A percentile compares a stretch with the other conserved stretches of the same genome.
Evolutionary conservation across 768 basidiomycete species (phyloP).

Genomic region (Hemileccinum rubropunctum): DNA sequence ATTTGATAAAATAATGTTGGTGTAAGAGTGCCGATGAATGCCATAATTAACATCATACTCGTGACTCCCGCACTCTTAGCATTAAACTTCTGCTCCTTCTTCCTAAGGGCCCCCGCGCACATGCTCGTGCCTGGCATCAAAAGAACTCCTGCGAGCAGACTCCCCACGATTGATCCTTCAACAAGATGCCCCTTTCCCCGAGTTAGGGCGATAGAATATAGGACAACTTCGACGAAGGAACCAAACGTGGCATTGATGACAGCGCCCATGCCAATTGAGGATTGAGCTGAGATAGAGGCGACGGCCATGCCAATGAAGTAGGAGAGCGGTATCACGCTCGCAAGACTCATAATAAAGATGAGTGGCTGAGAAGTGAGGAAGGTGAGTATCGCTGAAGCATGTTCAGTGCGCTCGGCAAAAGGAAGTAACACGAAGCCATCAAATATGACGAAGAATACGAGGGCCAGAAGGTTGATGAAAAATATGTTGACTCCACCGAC

Average conservation of each 20-base stretch:
- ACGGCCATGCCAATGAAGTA: slow-evolving; percentile 99
- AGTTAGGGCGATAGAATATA: slow-evolving; percentile 88
- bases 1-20: slow-evolving; percentile 98
- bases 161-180: slow-evolving; percentile 95
- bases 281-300: slow-evolving; percentile 97
- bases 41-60: slow-evolving; percentile 99
- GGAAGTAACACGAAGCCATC: slow-evolving; percentile 84
- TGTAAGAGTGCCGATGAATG: slow-evolving; percentile 92
- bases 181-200: slow-evolving; percentile 91
- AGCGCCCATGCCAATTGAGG: slow-evolving; percentile 98
- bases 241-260: slow-evolving; percentile 99
- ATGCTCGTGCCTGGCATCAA: slow-evolving; percentile 97
- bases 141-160: slow-evolving; percentile 90
- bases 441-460: slow-evolving; percentile 96
- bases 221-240: slow-evolving; percentile 95
- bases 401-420: slow-evolving; percentile 59
- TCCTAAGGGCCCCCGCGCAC: slow-evolving; percentile 82
- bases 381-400: slow-evolving; percentile 62
- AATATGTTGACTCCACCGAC: slow-evolving; percentile 98
- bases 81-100: slow-evolving; percentile 98
- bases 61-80: slow-evolving; percentile 99
- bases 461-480: slow-evolving; percentile 90
- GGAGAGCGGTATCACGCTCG: slow-evolving; percentile 92
- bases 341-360: slow-evolving; percentile 81
- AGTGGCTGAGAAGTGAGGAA: slow-evolving; percentile 70